Percentiles rank a stretch among this genome's conserved stretches.
These are phyloP conservation scores for Polyporus tsugae DNA, from an alignment of 1,284 basidiomycete genomes.

Conservation along the genomic window DNA sequence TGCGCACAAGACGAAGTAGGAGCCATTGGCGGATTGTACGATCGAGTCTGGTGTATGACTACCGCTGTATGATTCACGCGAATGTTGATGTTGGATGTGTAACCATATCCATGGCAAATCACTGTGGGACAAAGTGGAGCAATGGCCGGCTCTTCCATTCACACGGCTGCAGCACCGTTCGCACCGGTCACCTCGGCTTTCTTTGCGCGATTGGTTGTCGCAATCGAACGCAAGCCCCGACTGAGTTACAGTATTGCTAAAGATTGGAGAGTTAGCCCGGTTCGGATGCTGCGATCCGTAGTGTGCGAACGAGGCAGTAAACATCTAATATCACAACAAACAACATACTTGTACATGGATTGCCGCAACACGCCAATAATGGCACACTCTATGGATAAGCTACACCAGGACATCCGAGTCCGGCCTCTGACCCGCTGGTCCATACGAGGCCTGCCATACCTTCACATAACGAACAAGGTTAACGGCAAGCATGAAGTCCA, in stretches of 20 bases:
- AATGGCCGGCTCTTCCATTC: neutral
- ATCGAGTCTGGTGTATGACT: conserved; percentile 18
- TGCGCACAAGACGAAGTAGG: conserved; percentile 32
- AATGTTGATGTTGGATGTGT: conserved; percentile 21
- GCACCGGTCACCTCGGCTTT: neutral
- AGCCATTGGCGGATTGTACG: conserved; percentile 4
- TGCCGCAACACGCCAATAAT: neutral
- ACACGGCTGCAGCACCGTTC: neutral
- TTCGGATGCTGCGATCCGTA: neutral
- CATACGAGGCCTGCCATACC: neutral
- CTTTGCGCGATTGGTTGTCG: neutral
- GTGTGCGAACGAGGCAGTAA: too few relatives aligned
- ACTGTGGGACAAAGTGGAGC: neutral
- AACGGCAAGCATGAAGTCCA: neutral
- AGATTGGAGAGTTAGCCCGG: too few relatives aligned
- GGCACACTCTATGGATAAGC: neutral
- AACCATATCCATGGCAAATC: conserved; percentile 13
- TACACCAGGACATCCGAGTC: neutral
- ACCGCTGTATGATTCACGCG: conserved; percentile 14
- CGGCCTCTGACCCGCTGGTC: neutral
- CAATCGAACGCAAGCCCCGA: neutral
- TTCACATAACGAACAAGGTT: neutral
- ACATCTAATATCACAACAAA: neutral
- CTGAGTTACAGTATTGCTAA: too few relatives aligned
- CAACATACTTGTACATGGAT: neutral